phyloP scores from a whole-genome alignment of 164 flowering plant genomes.

The Warburgia ugandensis region DNA sequence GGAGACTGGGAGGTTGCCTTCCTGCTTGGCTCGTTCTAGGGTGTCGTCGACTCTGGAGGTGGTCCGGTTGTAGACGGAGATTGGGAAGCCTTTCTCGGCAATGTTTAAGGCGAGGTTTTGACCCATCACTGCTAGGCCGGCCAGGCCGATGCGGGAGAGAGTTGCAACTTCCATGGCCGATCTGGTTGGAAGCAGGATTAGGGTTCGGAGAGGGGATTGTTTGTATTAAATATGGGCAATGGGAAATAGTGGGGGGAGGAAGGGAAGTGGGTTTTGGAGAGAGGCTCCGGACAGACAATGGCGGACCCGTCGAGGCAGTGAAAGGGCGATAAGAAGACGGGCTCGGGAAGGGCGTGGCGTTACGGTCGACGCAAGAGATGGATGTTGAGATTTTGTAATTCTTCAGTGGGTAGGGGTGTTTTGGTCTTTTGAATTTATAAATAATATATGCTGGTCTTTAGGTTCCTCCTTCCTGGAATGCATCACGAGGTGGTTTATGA shows the following conservation, averaged over 20 bases:
- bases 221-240: too few species aligned
- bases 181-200: too few species aligned
- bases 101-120: slow-evolving; percentile 48
- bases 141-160: slow-evolving; percentile 42
- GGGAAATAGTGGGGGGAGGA: not conserved
- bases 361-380: not conserved
- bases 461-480: too few species aligned
- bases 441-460: too few species aligned
- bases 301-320: slow-evolving; percentile 6
- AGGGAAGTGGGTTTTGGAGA: too few species aligned
- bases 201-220: too few species aligned
- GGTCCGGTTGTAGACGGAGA: slow-evolving; percentile 49
- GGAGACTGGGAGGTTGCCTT: slow-evolving; percentile 32
- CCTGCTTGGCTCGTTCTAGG: slow-evolving; percentile 25
- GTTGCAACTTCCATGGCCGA: slow-evolving; percentile 15
- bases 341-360: not conserved
- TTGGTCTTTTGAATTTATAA: too few species aligned
- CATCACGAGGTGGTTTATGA: too few species aligned
- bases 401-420: too few species aligned
- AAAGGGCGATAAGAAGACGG: not conserved
- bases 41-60: slow-evolving; percentile 41
- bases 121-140: slow-evolving; percentile 55
- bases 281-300: not conserved
- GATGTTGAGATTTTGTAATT: too few species aligned
- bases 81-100: slow-evolving; percentile 39